Base-by-base conservation (phyloP, 345 rosid genomes). In the Lepidium aucheri region DNA sequence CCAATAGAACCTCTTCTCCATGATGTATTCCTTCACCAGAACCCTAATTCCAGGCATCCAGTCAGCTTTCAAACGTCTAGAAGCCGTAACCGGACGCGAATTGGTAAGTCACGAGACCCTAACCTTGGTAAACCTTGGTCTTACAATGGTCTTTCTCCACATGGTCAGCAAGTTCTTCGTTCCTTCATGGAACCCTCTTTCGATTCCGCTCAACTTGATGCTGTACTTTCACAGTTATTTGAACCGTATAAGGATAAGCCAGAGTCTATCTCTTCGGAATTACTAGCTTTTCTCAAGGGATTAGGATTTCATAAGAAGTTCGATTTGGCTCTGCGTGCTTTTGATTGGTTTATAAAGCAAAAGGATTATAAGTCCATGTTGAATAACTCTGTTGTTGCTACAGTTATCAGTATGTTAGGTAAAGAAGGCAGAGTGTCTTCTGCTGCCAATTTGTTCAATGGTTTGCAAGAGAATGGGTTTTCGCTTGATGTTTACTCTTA, bases 41-140 rank as follows among this genome's bases (percentile, higher is more conserved):
- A 43, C 49, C 63, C 72, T 68, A 76, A 52, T 74, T 64, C 78
- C 8, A 59, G 45, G 39, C 68, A 60, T 52, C 79, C 76, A 59
- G 15, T 69, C 18, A 54, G 35, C 51, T 63, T 76, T 6, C 40
- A 57, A 38, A 32, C 34, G 15, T 24, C 75, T 4, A 57, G 58
- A 28, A 59, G 30, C 45, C 77, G 88, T 67, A 76, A 52, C 56
- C 82, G 87, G 10, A 80, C 84, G 33, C 82, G 92, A 44, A 72
- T 90, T 26, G 96, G 95, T 56, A 84, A 68, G 72, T 74, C 83
- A 47, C 75, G 75, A 24, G 96, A 88, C 81, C 65, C 76, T 5
- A 85, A 90, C 83, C 82, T 86, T 30, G 92, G 97, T 4, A 86
- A 80, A 68, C 92, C 86, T 17, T 90, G 99, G 99, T 74, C 84